A percentile compares a stretch with the other conserved stretches of the same genome.
Conservation (phyloP, 2,329 filamentous ascomycete genomes). For the Knoxdaviesia capensis region DNA sequence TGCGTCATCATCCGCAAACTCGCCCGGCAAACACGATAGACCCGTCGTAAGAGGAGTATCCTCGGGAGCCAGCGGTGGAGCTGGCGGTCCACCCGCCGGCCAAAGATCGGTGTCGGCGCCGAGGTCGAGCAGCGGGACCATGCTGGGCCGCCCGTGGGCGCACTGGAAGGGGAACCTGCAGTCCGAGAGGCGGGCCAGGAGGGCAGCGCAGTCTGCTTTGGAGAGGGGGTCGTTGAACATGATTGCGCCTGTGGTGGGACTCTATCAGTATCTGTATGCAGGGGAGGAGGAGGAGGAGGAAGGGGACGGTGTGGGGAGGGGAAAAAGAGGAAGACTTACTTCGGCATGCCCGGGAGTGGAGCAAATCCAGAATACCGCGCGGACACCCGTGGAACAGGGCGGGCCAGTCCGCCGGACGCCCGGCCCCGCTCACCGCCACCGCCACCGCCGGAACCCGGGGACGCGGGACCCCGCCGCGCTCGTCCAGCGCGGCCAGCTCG, state of each 20-base stretch:
- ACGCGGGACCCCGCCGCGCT: constrained; percentile 12
- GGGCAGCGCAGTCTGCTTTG: constrained; percentile 30
- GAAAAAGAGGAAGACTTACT: constrained; percentile 20
- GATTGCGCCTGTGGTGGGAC: constrained; percentile 32
- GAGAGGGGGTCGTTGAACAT: constrained; percentile 66
- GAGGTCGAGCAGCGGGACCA: constrained; percentile 40
- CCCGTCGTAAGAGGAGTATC: too few relatives aligned
- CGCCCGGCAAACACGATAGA: too few relatives aligned
- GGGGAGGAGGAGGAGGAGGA: not conserved
- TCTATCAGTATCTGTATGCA: not conserved
- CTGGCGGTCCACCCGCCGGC: not conserved
- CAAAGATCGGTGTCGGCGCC: constrained; percentile 8
- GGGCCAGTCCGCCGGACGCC: constrained; percentile 30
- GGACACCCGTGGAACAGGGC: constrained; percentile 49
- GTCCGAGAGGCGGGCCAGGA: constrained; percentile 35
- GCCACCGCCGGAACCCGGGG: not conserved
- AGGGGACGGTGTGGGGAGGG: not conserved
- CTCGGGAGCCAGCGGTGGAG: not conserved
- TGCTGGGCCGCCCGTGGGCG: constrained; percentile 54
- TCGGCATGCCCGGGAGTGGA: constrained; percentile 58
- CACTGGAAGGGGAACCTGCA: constrained; percentile 67
- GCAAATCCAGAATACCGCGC: constrained; percentile 50
- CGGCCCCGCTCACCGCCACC: not conserved
- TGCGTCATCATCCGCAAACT: too few relatives aligned
- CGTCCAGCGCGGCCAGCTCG: constrained; percentile 49